Evolutionary conservation across 2,329 filamentous ascomycete species (phyloP), one percentile per base, ranked within the genome.

Genomic region (Ceratocystis alfenasii): DNA sequence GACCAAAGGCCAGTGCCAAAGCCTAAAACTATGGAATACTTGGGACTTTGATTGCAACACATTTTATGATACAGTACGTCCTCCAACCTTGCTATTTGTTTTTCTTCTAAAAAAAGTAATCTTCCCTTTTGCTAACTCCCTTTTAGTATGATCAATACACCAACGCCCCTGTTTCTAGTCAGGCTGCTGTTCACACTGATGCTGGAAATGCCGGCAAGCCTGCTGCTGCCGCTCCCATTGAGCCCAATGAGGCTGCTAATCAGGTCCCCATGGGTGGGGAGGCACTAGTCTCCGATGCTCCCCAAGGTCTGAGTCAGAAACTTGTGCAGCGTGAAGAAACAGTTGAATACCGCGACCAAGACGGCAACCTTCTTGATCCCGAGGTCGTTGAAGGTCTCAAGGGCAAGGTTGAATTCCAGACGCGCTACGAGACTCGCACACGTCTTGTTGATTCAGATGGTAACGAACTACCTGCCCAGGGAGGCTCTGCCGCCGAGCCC

Each of bases 11-110:
- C 87, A 94, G 72, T 99, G 94, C 81, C 86, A 85, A 70, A 85
- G 85, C 66, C 87, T 94, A 68, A 97, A 97, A 80, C 79, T 99
- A 12, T 87, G 97, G 73, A 79, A 82, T 67, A 87, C 85, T 1
- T 99, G 94, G 94, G 94, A 99, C 74, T 99, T 93, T 83, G 94
- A 99, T 76, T 99, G 94, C 83, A 96, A 95, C 76, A 92, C 84
- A 68, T 99, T 99, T 79, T 80, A 87, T 71, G 86, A 87, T 70
- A 86, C 85, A 74, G 92, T 96, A 86, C 87, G 63, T 63, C n/a
- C 12, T 50, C 33, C 41, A 5, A 25, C 17, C 20, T 33, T 33
- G 25, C 15, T 36, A 30, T 30, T 33, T 36, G 4, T 3, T 41
- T 41, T 15, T 41, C 7, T 28, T 28, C 28, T 28, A 28, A 36